A percentile compares a stretch with the other conserved stretches of the same genome.
Conservation (phyloP, 2,329 filamentous ascomycete genomes). For the Sclerotinia glacialis region DNA sequence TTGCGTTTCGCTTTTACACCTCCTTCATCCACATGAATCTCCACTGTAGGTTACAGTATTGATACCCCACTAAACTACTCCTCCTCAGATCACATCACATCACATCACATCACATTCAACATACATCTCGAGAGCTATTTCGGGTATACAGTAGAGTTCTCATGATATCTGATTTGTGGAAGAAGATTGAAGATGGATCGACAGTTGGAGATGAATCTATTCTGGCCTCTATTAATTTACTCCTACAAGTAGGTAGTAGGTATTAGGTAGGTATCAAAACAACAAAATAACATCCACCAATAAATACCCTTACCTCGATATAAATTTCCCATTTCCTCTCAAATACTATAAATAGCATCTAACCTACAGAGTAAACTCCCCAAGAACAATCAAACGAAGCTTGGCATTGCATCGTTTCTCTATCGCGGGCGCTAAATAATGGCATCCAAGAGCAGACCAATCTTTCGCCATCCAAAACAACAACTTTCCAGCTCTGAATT, state of each 20-base stretch:
- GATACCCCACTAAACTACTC: not conserved
- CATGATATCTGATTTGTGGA: not conserved
- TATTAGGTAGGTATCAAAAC: not conserved
- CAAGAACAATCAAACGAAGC: not conserved
- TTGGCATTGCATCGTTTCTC: not conserved
- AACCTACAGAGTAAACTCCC: not conserved
- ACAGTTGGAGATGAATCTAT: not conserved
- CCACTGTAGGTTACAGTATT: not conserved
- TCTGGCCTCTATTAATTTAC: not conserved
- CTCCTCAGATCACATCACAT: not conserved
- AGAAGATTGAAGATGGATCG: not conserved
- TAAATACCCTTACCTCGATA: not conserved
- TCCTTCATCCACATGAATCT: not conserved
- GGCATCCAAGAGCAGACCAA: too few relatives aligned
- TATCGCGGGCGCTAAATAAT: slow-evolving; percentile 19
- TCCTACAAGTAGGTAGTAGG: not conserved
- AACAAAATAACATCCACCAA: not conserved
- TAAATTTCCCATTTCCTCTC: not conserved
- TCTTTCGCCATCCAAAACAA: slow-evolving; percentile 4
- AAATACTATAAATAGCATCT: slow-evolving; percentile 3
- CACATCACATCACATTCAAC: not conserved
- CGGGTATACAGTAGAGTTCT: not conserved
- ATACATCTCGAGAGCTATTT: not conserved
- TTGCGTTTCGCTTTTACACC: not conserved
- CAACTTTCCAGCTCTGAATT: not conserved